Conservation (phyloP, 2,329 filamentous ascomycete genomes). For the Paecilomyces fulvus region DNA sequence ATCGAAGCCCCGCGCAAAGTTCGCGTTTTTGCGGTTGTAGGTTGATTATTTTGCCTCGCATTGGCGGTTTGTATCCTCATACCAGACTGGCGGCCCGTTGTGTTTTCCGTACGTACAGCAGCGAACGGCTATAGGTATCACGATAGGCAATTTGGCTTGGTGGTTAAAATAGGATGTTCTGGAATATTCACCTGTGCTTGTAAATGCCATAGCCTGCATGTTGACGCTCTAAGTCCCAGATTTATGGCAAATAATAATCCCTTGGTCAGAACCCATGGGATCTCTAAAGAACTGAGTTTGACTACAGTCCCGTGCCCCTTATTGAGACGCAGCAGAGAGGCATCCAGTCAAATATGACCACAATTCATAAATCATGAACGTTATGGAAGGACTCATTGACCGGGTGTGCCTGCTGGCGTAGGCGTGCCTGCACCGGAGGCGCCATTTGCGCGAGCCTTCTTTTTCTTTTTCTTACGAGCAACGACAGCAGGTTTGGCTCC, state of each 20-base stretch:
- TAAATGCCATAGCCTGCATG: neutral
- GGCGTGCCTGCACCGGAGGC: slow-evolving; percentile 48
- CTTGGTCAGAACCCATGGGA: neutral
- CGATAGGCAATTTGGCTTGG: neutral
- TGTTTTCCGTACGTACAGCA: neutral
- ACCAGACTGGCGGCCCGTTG: neutral
- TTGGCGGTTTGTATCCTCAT: neutral
- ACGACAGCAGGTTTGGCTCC: slow-evolving; percentile 70
- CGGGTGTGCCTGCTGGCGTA: slow-evolving; percentile 46
- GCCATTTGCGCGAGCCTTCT: slow-evolving; percentile 50
- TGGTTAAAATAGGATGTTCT: neutral
- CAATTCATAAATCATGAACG: neutral
- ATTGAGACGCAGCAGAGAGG: neutral
- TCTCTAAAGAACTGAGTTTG: neutral
- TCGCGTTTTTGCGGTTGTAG: neutral
- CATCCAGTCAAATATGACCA: neutral
- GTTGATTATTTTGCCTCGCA: neutral
- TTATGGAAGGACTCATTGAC: slow-evolving; percentile 12
- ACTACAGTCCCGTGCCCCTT: neutral
- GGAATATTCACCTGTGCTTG: neutral
- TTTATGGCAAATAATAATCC: neutral
- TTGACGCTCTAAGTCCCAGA: neutral
- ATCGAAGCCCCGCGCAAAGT: neutral
- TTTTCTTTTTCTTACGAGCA: slow-evolving; percentile 65
- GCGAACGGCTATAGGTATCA: neutral